These are phyloP conservation scores for Leccinum boreale DNA, from an alignment of 768 basidiomycete species.

Conservation along the genomic window DNA sequence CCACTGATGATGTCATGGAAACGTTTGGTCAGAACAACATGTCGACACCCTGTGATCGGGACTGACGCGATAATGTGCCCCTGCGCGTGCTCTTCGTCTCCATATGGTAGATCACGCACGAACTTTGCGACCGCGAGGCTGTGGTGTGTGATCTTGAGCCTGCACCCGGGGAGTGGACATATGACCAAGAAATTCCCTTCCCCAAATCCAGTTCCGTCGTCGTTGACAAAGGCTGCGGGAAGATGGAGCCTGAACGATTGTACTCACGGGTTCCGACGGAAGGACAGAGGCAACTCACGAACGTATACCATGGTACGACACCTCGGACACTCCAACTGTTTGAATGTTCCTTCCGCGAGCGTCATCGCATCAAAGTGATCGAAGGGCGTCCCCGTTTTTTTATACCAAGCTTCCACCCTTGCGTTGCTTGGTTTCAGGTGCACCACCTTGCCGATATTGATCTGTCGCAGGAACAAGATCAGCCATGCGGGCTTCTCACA, in stretches of 20 bases:
- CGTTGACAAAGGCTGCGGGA: slow-evolving; percentile 38
- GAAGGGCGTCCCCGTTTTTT: slow-evolving; percentile 27
- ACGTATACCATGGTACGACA: slow-evolving; percentile 28
- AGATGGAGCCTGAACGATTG: neutral
- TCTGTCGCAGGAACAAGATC: slow-evolving; percentile 10
- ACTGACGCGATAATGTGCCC: slow-evolving; percentile 36
- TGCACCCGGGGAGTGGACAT: slow-evolving; percentile 41
- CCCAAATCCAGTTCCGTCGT: slow-evolving; percentile 44
- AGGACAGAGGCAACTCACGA: slow-evolving; percentile 25
- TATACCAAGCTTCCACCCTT: slow-evolving; percentile 21
- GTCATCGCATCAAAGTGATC: slow-evolving; percentile 37
- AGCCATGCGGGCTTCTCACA: neutral
- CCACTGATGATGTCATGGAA: slow-evolving; percentile 24
- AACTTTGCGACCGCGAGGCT: slow-evolving; percentile 43
- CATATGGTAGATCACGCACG: slow-evolving; percentile 35
- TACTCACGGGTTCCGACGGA: neutral
- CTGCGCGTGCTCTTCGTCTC: slow-evolving; percentile 9
- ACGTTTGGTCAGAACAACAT: neutral
- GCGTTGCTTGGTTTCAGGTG: slow-evolving; percentile 13
- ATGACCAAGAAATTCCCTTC: slow-evolving; percentile 37
- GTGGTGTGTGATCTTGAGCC: slow-evolving; percentile 39
- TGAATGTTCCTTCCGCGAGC: slow-evolving; percentile 16
- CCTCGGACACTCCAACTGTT: slow-evolving; percentile 33
- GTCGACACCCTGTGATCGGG: slow-evolving; percentile 3
- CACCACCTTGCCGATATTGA: slow-evolving; percentile 21